Percentiles rank a stretch among this genome's conserved stretches.
phyloP scores from a whole-genome alignment of 1,139 yeast genomes.

The Geotrichum bryndzae region DNA sequence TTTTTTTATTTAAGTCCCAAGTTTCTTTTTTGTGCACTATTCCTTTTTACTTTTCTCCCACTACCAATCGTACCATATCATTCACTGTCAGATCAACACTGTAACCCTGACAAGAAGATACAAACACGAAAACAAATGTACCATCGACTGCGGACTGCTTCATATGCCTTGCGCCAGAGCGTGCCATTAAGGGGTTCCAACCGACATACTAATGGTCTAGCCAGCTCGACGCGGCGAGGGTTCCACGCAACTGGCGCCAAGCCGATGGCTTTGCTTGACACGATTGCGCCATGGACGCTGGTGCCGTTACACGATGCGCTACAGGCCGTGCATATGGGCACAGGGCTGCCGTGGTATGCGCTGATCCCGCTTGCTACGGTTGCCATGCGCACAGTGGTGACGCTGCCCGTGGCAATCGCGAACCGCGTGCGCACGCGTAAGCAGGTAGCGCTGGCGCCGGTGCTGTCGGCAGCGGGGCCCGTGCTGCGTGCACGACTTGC shows the following conservation, averaged over 20 bases:
- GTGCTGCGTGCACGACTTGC: conserved; percentile 57
- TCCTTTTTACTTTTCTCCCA: not conserved
- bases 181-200: not conserved
- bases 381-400: conserved; percentile 55
- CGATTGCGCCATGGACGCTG: not conserved
- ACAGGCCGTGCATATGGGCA: conserved; percentile 28
- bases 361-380: conserved; percentile 72
- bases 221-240: not conserved
- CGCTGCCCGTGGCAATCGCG: conserved; percentile 70
- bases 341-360: conserved; percentile 79
- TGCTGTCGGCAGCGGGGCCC: conserved; percentile 70
- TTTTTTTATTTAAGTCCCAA: not conserved
- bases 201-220: not conserved
- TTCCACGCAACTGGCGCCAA: not conserved
- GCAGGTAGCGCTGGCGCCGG: conserved; percentile 58
- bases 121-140: not conserved
- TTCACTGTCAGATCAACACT: not conserved
- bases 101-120: not conserved
- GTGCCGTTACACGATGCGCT: conserved; percentile 27
- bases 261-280: not conserved
- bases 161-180: not conserved
- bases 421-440: conserved; percentile 65
- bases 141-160: not conserved
- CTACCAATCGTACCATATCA: not conserved
- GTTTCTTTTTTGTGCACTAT: not conserved